Evolutionary conservation across 768 basidiomycete species (phyloP).

Genomic region (Fomitopsis serialis): DNA sequence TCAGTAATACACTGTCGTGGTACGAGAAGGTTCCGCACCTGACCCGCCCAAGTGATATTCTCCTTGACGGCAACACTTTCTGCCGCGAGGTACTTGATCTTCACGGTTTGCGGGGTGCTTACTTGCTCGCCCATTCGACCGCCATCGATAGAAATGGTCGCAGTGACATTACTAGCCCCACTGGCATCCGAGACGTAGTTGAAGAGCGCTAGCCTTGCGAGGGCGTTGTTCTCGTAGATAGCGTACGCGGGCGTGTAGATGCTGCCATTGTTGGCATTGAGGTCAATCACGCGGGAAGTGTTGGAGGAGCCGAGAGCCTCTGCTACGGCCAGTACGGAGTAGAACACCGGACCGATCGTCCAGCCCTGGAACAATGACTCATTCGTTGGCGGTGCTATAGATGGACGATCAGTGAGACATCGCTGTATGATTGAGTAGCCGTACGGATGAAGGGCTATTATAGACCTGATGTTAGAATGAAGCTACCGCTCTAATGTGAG

Average conservation of each 20-base stretch:
- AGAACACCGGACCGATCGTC: slow-evolving; percentile 73
- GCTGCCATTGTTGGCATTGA: slow-evolving; percentile 44
- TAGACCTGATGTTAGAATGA: slow-evolving; percentile 16
- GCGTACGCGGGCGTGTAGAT: slow-evolving; percentile 59
- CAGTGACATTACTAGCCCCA: slow-evolving; percentile 49
- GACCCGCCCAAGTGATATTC: slow-evolving; percentile 76
- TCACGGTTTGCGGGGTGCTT: slow-evolving; percentile 39
- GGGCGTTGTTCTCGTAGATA: slow-evolving; percentile 65
- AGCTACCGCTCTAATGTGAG: slow-evolving; percentile 20
- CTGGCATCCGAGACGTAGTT: slow-evolving; percentile 64
- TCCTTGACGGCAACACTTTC: slow-evolving; percentile 50
- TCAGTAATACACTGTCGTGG: background rate
- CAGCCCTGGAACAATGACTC: slow-evolving; percentile 56
- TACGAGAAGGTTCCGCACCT: slow-evolving; percentile 35
- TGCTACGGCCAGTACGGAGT: slow-evolving; percentile 63
- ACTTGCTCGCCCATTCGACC: slow-evolving; percentile 33
- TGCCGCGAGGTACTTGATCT: slow-evolving; percentile 57
- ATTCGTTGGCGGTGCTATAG: slow-evolving; percentile 48
- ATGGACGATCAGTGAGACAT: too few relatives aligned
- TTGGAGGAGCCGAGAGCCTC: slow-evolving; percentile 68
- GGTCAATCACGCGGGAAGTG: slow-evolving; percentile 61
- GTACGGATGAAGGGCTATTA: slow-evolving; percentile 35
- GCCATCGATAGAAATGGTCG: slow-evolving; percentile 43
- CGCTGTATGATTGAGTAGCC: too few relatives aligned
- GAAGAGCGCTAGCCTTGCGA: slow-evolving; percentile 60